Conservation (phyloP, 73 alveolate genomes). For the Stentor coeruleus region DNA sequence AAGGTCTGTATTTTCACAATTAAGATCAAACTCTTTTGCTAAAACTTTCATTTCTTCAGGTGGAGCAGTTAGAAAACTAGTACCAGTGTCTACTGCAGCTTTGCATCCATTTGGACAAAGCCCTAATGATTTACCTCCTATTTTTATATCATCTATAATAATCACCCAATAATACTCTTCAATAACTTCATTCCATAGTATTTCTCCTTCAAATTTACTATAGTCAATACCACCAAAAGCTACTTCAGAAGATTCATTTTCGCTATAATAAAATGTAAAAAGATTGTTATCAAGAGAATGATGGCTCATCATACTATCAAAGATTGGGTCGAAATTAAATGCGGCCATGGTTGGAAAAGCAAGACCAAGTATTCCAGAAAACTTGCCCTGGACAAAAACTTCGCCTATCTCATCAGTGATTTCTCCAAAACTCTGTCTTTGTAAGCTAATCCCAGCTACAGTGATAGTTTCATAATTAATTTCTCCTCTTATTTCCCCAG, state of each 20-base stretch:
- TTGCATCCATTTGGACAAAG: constrained; percentile 50
- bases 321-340: constrained; percentile 40
- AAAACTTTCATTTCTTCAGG: no score
- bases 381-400: constrained; percentile 52
- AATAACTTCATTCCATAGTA: constrained; percentile 56
- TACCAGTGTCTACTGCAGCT: constrained; percentile 77
- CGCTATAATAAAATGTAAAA: constrained; percentile 60
- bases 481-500: constrained; percentile 60
- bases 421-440: constrained; percentile 58
- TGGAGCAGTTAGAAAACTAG: constrained; percentile 76
- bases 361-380: constrained; percentile 73
- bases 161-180: constrained; percentile 80
- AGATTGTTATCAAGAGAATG: constrained; percentile 51
- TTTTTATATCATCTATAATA: constrained; percentile 49
- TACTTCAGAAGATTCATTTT: constrained; percentile 50
- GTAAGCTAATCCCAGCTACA: constrained; percentile 49
- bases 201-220: constrained; percentile 44
- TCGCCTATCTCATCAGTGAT: constrained; percentile 63
- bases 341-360: constrained; percentile 74
- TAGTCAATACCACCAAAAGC: constrained; percentile 66
- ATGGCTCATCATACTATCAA: constrained; percentile 52
- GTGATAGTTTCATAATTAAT: constrained; percentile 50
- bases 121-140: constrained; percentile 48
- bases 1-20: no score
- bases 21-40: no score